Percentiles rank a stretch among this genome's conserved stretches.
phyloP scores from a whole-genome alignment of 371 early-diverging fungal species.

The Rhizomucor pusillus region DNA sequence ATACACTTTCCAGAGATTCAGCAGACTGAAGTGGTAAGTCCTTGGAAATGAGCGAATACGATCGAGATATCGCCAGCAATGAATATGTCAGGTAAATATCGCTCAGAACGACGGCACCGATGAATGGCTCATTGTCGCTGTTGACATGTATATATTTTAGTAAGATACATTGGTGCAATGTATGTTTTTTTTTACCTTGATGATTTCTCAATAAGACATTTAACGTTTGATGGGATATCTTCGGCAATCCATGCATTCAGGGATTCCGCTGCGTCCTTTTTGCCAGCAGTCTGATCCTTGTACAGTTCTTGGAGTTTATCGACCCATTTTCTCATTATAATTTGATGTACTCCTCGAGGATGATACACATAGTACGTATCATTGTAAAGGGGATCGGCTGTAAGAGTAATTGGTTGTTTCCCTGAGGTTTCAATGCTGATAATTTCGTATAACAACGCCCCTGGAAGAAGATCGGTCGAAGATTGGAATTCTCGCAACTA shows the following conservation, averaged over 20 bases:
- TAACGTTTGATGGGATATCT: conserved; percentile 17
- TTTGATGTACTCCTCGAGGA: conserved; percentile 31
- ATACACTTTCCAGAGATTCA: neutral
- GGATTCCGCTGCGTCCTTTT: neutral
- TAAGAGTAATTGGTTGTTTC: conserved; percentile 12
- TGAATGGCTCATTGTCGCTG: conserved; percentile 24
- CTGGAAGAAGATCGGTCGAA: conserved; percentile 26
- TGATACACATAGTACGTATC: conserved; percentile 40
- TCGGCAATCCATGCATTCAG: conserved; percentile 16
- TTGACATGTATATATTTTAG: neutral
- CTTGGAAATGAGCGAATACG: conserved; percentile 20
- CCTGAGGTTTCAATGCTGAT: conserved; percentile 10
- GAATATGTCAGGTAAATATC: conserved; percentile 45
- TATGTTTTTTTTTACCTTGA: too few relatives aligned
- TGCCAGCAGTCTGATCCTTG: conserved; percentile 5
- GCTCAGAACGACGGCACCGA: conserved; percentile 27
- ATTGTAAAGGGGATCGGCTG: conserved; percentile 27
- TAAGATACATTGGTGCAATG: neutral
- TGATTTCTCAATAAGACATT: neutral
- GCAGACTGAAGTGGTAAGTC: conserved; percentile 8
- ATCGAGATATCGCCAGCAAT: conserved; percentile 22
- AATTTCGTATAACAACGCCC: conserved; percentile 31
- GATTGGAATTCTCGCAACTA: conserved; percentile 23
- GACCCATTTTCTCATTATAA: conserved; percentile 27
- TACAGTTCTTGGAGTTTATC: conserved; percentile 18